phyloP scores from a whole-genome alignment of 2,329 filamentous ascomycete genomes.

The Torrubiella hemipterigena region DNA sequence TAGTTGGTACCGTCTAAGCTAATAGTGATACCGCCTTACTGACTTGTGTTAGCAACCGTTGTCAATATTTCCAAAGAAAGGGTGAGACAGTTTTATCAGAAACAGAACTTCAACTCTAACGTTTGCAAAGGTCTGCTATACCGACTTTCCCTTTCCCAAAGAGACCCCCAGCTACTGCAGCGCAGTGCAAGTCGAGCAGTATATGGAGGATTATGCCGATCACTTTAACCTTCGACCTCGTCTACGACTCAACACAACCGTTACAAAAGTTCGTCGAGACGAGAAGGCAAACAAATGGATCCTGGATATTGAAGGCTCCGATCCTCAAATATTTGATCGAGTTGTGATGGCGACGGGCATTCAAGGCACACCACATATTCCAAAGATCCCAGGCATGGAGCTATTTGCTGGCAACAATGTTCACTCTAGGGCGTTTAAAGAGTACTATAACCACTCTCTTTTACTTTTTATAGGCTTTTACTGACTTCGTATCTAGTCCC shows the following conservation, averaged over 20 bases:
- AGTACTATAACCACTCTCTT: constrained; percentile 8
- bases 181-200: constrained; percentile 15
- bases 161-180: constrained; percentile 13
- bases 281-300: constrained; percentile 13
- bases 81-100: constrained; percentile 7
- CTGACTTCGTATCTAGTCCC: constrained; percentile 8
- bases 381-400: constrained; percentile 20
- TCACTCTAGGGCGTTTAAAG: constrained; percentile 24
- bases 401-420: constrained; percentile 24
- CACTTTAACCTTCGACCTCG: constrained; percentile 16
- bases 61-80: constrained; percentile 20
- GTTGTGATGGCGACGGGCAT: constrained; percentile 21
- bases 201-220: constrained; percentile 19
- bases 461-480: not conserved
- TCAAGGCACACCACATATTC: constrained; percentile 21
- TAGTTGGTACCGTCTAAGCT: constrained; percentile 11
- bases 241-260: constrained; percentile 13
- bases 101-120: not conserved
- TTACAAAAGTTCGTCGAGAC: constrained; percentile 11
- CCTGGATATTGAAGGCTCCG: constrained; percentile 14
- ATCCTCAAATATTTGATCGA: constrained; percentile 21
- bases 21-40: not conserved
- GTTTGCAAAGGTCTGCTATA: constrained; percentile 19
- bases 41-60: constrained; percentile 12
- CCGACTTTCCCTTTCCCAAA: constrained; percentile 20